phyloP scores from a whole-genome alignment of 1,284 basidiomycete genomes.

The Puccinia polysora region DNA sequence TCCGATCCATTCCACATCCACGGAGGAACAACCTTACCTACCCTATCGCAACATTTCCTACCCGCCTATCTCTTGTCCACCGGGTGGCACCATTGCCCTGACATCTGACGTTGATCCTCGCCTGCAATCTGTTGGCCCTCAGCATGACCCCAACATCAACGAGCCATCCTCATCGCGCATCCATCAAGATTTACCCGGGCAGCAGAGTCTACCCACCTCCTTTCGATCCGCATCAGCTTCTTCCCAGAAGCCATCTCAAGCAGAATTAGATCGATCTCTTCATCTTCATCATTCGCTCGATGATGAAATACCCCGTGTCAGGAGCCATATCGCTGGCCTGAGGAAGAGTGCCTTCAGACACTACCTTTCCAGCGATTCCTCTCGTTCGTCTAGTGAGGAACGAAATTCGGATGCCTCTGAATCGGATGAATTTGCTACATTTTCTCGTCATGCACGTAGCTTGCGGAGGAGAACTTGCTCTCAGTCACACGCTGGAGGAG shows the following conservation, averaged over 20 bases:
- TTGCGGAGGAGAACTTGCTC: not conserved
- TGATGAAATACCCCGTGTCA: not conserved
- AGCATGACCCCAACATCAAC: not conserved
- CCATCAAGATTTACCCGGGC: not conserved
- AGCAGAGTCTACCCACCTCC: not conserved
- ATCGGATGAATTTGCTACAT: not conserved
- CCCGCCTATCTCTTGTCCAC: too few relatives aligned
- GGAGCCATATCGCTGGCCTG: slow-evolving; percentile 23
- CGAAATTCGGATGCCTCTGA: not conserved
- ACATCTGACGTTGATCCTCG: not conserved
- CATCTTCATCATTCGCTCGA: not conserved
- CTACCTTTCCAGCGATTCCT: slow-evolving; percentile 13
- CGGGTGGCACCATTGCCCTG: too few relatives aligned
- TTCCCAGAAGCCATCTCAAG: not conserved
- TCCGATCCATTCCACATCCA: not conserved
- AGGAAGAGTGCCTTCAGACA: slow-evolving; percentile 16
- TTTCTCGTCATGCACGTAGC: not conserved
- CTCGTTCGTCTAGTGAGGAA: not conserved
- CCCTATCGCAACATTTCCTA: too few relatives aligned
- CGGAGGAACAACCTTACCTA: too few relatives aligned
- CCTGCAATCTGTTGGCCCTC: not conserved
- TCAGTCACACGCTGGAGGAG: not conserved
- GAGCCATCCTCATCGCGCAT: not conserved
- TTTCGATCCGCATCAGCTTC: not conserved
- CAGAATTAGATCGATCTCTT: not conserved